phyloP scores from a whole-genome alignment of 257 asterid species.

The Paulownia fortunei region DNA sequence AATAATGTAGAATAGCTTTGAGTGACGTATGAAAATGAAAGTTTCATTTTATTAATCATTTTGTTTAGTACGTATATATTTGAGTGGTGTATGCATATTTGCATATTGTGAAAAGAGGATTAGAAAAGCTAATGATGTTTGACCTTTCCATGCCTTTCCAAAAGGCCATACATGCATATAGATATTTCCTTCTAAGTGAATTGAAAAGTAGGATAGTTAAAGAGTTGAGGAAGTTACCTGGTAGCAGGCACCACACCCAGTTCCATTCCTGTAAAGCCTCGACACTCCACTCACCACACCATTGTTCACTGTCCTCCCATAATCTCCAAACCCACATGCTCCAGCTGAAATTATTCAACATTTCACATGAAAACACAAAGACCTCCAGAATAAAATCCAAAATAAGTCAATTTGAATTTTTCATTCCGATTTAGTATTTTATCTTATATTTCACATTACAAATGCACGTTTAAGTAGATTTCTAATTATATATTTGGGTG shows the following conservation, averaged over 20 bases:
- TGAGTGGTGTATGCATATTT: background rate
- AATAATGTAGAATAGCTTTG: too few relatives aligned
- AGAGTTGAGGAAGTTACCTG: slow-evolving; percentile 45
- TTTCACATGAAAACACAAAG: background rate
- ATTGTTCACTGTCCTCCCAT: slow-evolving; percentile 61
- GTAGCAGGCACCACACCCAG: slow-evolving; percentile 91
- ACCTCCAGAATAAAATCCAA: too few relatives aligned
- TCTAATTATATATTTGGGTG: background rate
- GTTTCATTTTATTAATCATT: too few relatives aligned
- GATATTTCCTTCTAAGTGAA: too few relatives aligned
- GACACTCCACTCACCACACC: slow-evolving; percentile 74
- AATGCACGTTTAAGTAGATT: too few relatives aligned
- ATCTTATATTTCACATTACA: too few relatives aligned
- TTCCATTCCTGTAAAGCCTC: slow-evolving; percentile 70
- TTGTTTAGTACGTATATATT: too few relatives aligned
- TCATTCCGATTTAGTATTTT: too few relatives aligned
- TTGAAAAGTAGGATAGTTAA: too few relatives aligned
- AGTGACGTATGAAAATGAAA: too few relatives aligned
- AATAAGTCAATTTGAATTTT: too few relatives aligned
- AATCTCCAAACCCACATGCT: slow-evolving; percentile 90
- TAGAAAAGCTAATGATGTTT: background rate
- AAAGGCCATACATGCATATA: background rate
- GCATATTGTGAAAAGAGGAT: background rate
- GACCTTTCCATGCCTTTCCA: slow-evolving; percentile 22
- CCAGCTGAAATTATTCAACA: slow-evolving; percentile 51